These are phyloP conservation scores for Exutisphaerella laricina DNA, from an alignment of 2,329 filamentous ascomycete species.

Conservation along the genomic window DNA sequence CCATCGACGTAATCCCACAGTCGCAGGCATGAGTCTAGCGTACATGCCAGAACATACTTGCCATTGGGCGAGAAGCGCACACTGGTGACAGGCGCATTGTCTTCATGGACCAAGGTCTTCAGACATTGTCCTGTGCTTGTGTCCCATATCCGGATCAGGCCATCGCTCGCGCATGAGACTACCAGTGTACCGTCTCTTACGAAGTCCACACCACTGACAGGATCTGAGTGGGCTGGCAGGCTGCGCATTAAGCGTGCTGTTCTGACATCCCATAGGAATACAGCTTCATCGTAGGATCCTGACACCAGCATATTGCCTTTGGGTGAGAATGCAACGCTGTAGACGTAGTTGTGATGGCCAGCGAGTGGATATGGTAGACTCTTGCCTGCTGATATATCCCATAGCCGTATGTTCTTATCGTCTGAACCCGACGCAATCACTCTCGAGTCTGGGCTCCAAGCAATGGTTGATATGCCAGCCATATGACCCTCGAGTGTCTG, in stretches of 20 bases:
- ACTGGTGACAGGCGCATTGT: constrained; percentile 81
- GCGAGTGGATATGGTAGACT: constrained; percentile 58
- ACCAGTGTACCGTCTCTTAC: constrained; percentile 87
- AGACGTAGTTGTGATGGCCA: constrained; percentile 95
- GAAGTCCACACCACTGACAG: constrained; percentile 89
- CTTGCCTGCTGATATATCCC: constrained; percentile 64
- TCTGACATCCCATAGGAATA: constrained; percentile 93
- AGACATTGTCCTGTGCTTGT: constrained; percentile 92
- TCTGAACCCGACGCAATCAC: constrained; percentile 88
- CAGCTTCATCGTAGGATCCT: constrained; percentile 93
- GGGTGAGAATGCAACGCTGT: constrained; percentile 89
- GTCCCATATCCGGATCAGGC: constrained; percentile 91
- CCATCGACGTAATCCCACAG: constrained; percentile 95
- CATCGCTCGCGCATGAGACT: constrained; percentile 85
- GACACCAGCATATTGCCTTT: constrained; percentile 96
- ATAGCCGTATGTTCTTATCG: constrained; percentile 91
- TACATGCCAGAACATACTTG: constrained; percentile 85
- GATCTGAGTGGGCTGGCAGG: constrained; percentile 89
- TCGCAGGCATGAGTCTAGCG: constrained; percentile 80
- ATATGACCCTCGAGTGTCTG: constrained; percentile 91
- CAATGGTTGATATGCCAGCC: constrained; percentile 82
- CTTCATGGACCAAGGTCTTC: constrained; percentile 90
- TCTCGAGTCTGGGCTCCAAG: constrained; percentile 88
- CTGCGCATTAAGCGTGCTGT: constrained; percentile 83
- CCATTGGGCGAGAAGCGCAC: constrained; percentile 94